A percentile compares a stretch with the other conserved stretches of the same genome.
Evolutionary conservation across 2,329 filamentous ascomycete genomes (phyloP).

Genomic region (Pseudogymnoascus sp.): DNA sequence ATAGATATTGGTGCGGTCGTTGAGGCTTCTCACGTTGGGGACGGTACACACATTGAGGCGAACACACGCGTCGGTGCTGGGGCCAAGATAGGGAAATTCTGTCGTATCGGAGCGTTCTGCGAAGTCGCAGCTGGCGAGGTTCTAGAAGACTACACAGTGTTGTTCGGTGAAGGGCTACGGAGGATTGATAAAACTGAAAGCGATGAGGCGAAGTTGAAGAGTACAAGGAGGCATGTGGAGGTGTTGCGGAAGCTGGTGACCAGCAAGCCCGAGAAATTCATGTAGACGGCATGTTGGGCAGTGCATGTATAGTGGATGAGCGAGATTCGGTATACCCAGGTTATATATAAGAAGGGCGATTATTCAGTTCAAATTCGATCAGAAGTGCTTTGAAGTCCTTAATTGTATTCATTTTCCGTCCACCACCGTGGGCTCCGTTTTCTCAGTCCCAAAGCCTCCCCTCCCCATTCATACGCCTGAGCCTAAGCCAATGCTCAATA

Average conservation of each 20-base stretch:
- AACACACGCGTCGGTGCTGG: conserved; percentile 54
- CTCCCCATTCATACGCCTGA: conserved; percentile 5
- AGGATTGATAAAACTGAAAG: conserved; percentile 54
- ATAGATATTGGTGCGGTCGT: conserved; percentile 53
- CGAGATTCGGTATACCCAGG: neutral
- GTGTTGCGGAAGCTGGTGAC: conserved; percentile 59
- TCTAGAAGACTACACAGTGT: conserved; percentile 60
- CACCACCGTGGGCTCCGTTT: neutral
- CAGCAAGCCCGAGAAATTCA: conserved; percentile 50
- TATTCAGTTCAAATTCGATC: neutral
- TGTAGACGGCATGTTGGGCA: conserved; percentile 20
- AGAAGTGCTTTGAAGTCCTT: conserved; percentile 2
- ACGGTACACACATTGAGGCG: conserved; percentile 54
- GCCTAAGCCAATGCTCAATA: neutral
- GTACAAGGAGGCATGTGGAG: conserved; percentile 61
- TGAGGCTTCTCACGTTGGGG: conserved; percentile 43
- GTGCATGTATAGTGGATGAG: neutral
- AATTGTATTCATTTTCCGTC: conserved; percentile 7
- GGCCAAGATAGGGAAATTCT: conserved; percentile 58
- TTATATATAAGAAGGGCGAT: neutral
- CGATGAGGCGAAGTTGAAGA: conserved; percentile 55
- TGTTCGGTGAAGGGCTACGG: conserved; percentile 57
- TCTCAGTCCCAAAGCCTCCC: neutral
- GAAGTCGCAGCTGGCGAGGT: conserved; percentile 49
- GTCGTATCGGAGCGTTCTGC: conserved; percentile 61